phyloP scores from a whole-genome alignment of 768 basidiomycete species.

The Naganishia vaughanmartiniae region DNA sequence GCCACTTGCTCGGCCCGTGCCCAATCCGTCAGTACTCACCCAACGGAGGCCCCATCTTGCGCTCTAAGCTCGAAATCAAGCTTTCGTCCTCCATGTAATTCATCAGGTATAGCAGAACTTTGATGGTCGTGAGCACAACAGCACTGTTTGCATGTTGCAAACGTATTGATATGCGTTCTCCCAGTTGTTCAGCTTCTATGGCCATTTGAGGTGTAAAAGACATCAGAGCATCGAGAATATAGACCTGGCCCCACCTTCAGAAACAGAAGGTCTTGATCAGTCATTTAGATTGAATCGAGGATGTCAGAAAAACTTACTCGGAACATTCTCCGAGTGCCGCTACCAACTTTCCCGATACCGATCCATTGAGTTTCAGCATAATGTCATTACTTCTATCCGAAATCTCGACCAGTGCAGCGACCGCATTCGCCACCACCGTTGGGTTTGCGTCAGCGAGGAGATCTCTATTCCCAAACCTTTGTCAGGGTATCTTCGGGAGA shows the following conservation, averaged over 20 bases:
- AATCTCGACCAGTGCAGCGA: slow-evolving; percentile 94
- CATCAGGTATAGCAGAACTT: slow-evolving; percentile 92
- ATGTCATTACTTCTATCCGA: slow-evolving; percentile 93
- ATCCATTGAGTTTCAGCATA: slow-evolving; percentile 80
- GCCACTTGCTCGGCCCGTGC: background rate
- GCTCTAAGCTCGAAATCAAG: slow-evolving; percentile 83
- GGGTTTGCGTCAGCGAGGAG: slow-evolving; percentile 90
- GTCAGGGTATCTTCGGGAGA: background rate
- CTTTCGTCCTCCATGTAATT: slow-evolving; percentile 94
- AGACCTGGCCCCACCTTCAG: slow-evolving; percentile 94
- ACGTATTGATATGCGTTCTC: slow-evolving; percentile 90
- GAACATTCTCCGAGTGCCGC: slow-evolving; percentile 92
- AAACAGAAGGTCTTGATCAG: background rate
- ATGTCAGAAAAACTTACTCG: slow-evolving; percentile 67
- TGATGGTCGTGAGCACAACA: slow-evolving; percentile 97
- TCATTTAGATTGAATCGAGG: background rate
- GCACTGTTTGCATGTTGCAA: slow-evolving; percentile 98
- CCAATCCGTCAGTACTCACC: slow-evolving; percentile 57
- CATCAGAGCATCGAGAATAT: slow-evolving; percentile 88
- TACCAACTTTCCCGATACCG: slow-evolving; percentile 83
- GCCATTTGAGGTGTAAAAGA: slow-evolving; percentile 88
- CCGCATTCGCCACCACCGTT: slow-evolving; percentile 94
- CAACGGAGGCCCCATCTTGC: slow-evolving; percentile 96
- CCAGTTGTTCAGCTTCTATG: slow-evolving; percentile 85
- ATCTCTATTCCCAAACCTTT: slow-evolving; percentile 56